Conservation (phyloP, 352 stramenopile genomes). For the Phytopythium chamaehyphon region DNA sequence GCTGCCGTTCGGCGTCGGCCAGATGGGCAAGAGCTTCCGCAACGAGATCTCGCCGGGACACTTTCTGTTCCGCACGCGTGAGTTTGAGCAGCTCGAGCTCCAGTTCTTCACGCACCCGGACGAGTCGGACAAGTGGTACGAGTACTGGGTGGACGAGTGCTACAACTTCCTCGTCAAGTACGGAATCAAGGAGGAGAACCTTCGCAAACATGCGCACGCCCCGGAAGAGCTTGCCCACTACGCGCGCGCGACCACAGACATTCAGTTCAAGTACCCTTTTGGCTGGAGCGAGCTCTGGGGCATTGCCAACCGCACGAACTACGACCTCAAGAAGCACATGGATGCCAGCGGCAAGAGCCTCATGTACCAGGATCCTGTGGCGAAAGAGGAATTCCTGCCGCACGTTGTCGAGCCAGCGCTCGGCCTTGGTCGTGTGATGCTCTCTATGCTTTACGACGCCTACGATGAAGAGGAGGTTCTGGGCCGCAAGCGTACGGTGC, state of each 20-base stretch:
- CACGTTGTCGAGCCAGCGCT: constrained; percentile 93
- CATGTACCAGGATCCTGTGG: constrained; percentile 53
- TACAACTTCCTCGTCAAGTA: constrained; percentile 88
- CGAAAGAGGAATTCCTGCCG: constrained; percentile 90
- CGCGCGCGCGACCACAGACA: constrained; percentile 94
- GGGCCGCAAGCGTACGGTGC: constrained; percentile 68
- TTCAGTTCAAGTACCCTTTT: constrained; percentile 97
- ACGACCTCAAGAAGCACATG: constrained; percentile 95
- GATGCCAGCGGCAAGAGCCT: constrained; percentile 90
- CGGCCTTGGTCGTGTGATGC: constrained; percentile 90
- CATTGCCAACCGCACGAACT: constrained; percentile 94
- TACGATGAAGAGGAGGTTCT: constrained; percentile 95
- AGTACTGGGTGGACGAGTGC: constrained; percentile 92
- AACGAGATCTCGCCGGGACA: constrained; percentile 98
- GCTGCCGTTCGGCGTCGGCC: constrained; percentile 94
- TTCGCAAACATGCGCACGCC: constrained; percentile 92
- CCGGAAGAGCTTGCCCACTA: constrained; percentile 96
- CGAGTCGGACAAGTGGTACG: constrained; percentile 73
- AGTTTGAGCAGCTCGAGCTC: constrained; percentile 98
- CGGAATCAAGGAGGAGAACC: constrained; percentile 85
- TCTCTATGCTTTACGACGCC: constrained; percentile 93
- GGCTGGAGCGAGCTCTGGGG: constrained; percentile 96
- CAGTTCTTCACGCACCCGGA: constrained; percentile 77
- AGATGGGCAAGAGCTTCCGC: constrained; percentile 98
- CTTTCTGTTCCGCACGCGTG: constrained; percentile 96